These are phyloP conservation scores for Erodium moschatum DNA, from an alignment of 441 rosid genomes.

Conservation along the genomic window DNA sequence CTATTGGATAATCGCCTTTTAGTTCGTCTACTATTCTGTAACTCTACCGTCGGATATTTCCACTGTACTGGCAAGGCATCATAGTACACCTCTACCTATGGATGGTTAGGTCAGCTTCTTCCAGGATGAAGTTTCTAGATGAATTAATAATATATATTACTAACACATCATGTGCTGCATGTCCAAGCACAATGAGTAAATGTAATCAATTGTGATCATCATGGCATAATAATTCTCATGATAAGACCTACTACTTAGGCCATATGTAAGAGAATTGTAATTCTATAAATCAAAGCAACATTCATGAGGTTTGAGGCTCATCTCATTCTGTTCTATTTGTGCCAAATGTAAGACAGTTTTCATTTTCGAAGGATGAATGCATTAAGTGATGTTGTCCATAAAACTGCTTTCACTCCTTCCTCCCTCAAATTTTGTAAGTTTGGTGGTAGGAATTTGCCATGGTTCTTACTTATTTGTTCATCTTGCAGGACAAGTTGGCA, in stretches of 20 bases:
- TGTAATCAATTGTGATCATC: not conserved
- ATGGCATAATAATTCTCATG: not conserved
- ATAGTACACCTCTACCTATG: too few species aligned
- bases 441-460: not conserved
- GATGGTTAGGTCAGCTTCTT: conserved; percentile 1
- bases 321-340: not conserved
- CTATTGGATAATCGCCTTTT: not conserved
- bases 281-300: not conserved
- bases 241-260: not conserved
- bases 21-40: not conserved
- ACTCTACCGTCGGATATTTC: not conserved
- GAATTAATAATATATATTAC: not conserved
- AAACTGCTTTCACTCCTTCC: not conserved
- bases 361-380: not conserved
- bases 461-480: conserved; percentile 1
- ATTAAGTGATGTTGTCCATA: not conserved
- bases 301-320: not conserved
- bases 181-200: not conserved
- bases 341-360: too few species aligned
- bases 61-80: not conserved
- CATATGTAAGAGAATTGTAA: not conserved
- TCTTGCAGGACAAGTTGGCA: conserved; percentile 61
- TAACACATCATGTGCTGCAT: not conserved
- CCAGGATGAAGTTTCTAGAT: not conserved
- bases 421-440: not conserved